Percentiles rank a stretch among this genome's conserved stretches.
Evolutionary conservation across 2,329 filamentous ascomycete genomes (phyloP).

Genomic region (Ophiostoma angusticollis): DNA sequence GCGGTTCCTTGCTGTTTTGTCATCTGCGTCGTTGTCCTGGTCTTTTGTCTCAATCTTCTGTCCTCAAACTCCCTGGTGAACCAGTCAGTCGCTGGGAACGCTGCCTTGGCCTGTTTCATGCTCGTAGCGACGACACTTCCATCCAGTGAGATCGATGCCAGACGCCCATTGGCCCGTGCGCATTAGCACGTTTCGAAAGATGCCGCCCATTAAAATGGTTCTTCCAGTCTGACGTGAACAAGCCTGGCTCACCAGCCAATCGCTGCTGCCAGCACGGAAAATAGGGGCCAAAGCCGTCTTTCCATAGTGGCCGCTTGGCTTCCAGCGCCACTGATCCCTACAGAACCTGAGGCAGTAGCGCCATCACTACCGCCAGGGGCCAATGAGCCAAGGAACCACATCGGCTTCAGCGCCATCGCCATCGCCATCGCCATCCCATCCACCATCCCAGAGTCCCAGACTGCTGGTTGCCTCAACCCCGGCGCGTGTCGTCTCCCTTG

Average conservation of each 20-base stretch:
- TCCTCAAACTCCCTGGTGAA: not conserved
- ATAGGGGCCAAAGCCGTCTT: too few species aligned
- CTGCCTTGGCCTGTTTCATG: slow-evolving; percentile 11
- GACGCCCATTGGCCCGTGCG: slow-evolving; percentile 4
- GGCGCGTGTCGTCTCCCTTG: not conserved
- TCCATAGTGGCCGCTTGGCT: slow-evolving; percentile 11
- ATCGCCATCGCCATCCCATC: not conserved
- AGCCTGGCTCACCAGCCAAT: not conserved
- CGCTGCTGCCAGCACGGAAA: too few species aligned
- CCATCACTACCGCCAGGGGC: slow-evolving; percentile 6
- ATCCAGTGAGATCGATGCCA: too few species aligned
- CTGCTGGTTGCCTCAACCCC: not conserved
- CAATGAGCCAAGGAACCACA: not conserved
- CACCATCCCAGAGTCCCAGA: too few species aligned
- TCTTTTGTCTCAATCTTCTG: not conserved
- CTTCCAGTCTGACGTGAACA: slow-evolving; percentile 2
- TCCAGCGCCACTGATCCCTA: too few species aligned
- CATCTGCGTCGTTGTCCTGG: too few species aligned
- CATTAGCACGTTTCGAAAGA: slow-evolving; percentile 13
- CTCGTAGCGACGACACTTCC: too few species aligned
- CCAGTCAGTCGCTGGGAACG: too few species aligned
- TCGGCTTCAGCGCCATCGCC: not conserved
- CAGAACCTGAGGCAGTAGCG: too few species aligned
- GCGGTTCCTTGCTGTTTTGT: not conserved
- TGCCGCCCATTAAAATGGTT: slow-evolving; percentile 7